Conservation (phyloP, 228 moss, liverwort and hornwort species). For the Sphagnum fallax region DNA sequence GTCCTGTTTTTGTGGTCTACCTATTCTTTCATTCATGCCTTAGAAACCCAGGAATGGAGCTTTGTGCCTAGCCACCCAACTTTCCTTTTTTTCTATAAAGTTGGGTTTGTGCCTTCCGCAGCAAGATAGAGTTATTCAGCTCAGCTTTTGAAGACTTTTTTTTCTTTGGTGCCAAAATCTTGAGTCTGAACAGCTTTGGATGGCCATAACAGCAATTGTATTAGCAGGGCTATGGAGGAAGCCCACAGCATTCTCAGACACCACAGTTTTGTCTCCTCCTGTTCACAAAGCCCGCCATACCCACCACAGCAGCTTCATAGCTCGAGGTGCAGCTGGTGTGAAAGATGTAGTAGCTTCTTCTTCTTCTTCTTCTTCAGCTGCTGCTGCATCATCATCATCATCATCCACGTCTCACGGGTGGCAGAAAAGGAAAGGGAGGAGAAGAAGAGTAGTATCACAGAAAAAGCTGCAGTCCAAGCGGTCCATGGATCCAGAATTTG, state of each 20-base stretch:
- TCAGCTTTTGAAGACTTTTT: no score
- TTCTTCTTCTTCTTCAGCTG: constrained; percentile 4
- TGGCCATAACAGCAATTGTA: constrained; percentile 69
- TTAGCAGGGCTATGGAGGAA: constrained; percentile 70
- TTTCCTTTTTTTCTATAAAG: no score
- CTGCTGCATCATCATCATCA: constrained; percentile 12
- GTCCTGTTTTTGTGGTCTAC: no score
- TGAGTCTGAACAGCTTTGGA: neutral
- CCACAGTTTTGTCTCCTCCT: constrained; percentile 15
- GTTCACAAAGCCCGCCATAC: neutral
- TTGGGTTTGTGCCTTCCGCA: no score
- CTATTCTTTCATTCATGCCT: no score
- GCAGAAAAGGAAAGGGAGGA: constrained; percentile 45
- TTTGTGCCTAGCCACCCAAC: no score
- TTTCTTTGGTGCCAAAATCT: no score
- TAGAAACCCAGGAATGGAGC: no score
- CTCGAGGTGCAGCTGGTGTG: no score
- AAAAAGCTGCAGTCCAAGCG: constrained; percentile 41
- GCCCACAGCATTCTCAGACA: constrained; percentile 35
- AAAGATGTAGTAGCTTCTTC: neutral
- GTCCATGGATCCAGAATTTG: constrained; percentile 58
- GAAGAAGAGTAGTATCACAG: constrained; percentile 13
- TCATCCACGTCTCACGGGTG: neutral
- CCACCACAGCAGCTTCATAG: no score
- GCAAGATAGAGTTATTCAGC: no score